A percentile compares a stretch with the other conserved stretches of the same genome.
Evolutionary conservation across 805 yeast genomes (phyloP).

Genomic region (Lachancea mirantina): DNA sequence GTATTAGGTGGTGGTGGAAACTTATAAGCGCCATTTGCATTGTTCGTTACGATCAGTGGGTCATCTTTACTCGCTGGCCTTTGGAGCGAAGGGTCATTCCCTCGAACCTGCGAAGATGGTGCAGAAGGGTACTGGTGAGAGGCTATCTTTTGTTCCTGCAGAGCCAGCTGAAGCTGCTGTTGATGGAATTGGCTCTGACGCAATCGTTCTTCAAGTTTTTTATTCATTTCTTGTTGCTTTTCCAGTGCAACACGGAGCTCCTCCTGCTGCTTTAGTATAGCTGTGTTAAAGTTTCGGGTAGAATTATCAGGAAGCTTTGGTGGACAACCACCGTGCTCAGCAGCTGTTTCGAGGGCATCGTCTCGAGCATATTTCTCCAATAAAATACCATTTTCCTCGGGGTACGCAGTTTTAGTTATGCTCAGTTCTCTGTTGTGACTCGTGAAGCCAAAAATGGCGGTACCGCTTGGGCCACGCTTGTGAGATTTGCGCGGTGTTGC

Average conservation of each 20-base stretch:
- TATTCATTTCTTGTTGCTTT: slow-evolving; percentile 26
- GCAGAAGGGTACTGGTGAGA: slow-evolving; percentile 7
- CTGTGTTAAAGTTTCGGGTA: slow-evolving; percentile 4
- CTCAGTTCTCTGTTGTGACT: slow-evolving; percentile 59
- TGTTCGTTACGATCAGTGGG: slow-evolving; percentile 27
- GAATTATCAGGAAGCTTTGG: too few relatives aligned
- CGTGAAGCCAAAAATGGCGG: slow-evolving; percentile 70
- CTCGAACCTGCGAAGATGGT: slow-evolving; percentile 2
- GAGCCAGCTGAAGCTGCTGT: slow-evolving; percentile 21
- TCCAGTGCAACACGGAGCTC: slow-evolving; percentile 24
- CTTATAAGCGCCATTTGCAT: slow-evolving; percentile 27
- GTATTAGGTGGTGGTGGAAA: slow-evolving; percentile 28
- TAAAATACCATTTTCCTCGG: not conserved
- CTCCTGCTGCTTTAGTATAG: slow-evolving; percentile 23
- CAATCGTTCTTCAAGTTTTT: slow-evolving; percentile 24
- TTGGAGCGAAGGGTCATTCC: slow-evolving; percentile 23
- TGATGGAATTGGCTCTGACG: slow-evolving; percentile 26
- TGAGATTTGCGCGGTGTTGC: slow-evolving; percentile 32
- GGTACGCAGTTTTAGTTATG: slow-evolving; percentile 38
- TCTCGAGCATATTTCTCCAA: not conserved
- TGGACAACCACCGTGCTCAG: not conserved
- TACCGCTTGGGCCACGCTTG: slow-evolving; percentile 62
- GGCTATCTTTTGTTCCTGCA: slow-evolving; percentile 19
- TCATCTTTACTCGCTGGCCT: slow-evolving; percentile 13
- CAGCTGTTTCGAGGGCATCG: not conserved